Evolutionary conservation across 371 early-diverging fungal species (phyloP).

Genomic region (Mucor velutinosus): DNA sequence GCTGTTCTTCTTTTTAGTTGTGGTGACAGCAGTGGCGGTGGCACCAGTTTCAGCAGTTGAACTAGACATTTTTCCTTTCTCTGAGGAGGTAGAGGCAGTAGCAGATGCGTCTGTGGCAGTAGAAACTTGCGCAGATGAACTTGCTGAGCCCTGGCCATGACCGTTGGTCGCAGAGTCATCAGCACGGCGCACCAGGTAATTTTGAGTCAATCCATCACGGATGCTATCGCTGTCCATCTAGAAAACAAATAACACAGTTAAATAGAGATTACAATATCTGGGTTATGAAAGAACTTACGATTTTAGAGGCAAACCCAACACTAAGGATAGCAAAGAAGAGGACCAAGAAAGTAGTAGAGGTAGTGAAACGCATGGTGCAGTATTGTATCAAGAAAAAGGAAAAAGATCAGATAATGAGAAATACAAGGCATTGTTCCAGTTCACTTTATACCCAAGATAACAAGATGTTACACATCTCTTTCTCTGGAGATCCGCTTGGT

Average conservation of each 20-base stretch:
- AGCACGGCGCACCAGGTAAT: constrained; percentile 6
- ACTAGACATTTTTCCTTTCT: not conserved
- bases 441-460: not conserved
- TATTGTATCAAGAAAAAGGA: not conserved
- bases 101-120: not conserved
- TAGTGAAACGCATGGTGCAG: constrained; percentile 10
- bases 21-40: not conserved
- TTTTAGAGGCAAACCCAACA: not conserved
- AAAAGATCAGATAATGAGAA: not conserved
- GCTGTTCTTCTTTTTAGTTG: constrained; percentile 4
- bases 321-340: not conserved
- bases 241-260: not conserved
- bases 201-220: not conserved
- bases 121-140: not conserved
- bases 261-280: not conserved
- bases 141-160: not conserved
- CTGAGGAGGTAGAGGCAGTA: not conserved
- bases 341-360: not conserved
- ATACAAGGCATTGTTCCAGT: not conserved
- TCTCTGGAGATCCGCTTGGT: not conserved
- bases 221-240: constrained; percentile 8
- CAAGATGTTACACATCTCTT: not conserved
- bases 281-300: not conserved
- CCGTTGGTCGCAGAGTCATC: not conserved
- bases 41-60: not conserved